phyloP scores from a whole-genome alignment of 805 yeast species.

The Candida nemodendra region DNA sequence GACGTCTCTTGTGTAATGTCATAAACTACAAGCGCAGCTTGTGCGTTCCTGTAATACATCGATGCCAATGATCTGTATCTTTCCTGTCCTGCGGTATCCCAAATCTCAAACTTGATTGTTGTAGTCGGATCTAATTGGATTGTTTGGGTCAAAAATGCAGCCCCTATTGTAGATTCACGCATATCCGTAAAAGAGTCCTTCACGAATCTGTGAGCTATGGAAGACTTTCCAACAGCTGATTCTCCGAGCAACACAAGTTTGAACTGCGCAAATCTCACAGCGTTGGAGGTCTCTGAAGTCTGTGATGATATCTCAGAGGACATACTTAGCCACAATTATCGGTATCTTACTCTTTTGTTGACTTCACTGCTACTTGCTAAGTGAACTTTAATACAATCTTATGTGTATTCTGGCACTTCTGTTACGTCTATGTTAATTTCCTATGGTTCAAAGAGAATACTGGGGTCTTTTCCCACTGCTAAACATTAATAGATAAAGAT shows the following conservation, averaged over 20 bases:
- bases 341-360: no score
- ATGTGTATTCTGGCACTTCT: no score
- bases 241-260: conserved; percentile 65
- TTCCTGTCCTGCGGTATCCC: conserved; percentile 90
- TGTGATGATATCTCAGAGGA: conserved; percentile 12
- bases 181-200: conserved; percentile 71
- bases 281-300: conserved; percentile 18
- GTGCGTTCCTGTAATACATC: conserved; percentile 79
- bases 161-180: conserved; percentile 81
- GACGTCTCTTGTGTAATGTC: conserved; percentile 73
- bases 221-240: conserved; percentile 68
- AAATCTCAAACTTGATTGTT: conserved; percentile 70
- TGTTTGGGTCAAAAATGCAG: conserved; percentile 75
- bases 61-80: conserved; percentile 76
- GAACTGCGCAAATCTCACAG: conserved; percentile 46
- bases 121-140: conserved; percentile 52
- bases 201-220: conserved; percentile 67
- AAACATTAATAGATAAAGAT: no score
- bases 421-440: no score
- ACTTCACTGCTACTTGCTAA: no score
- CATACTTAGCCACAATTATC: no score
- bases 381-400: no score
- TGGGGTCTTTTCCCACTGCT: no score
- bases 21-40: conserved; percentile 76
- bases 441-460: no score